phyloP scores from a whole-genome alignment of 148 eudicot species.

The Dysphania ambrosioides region DNA sequence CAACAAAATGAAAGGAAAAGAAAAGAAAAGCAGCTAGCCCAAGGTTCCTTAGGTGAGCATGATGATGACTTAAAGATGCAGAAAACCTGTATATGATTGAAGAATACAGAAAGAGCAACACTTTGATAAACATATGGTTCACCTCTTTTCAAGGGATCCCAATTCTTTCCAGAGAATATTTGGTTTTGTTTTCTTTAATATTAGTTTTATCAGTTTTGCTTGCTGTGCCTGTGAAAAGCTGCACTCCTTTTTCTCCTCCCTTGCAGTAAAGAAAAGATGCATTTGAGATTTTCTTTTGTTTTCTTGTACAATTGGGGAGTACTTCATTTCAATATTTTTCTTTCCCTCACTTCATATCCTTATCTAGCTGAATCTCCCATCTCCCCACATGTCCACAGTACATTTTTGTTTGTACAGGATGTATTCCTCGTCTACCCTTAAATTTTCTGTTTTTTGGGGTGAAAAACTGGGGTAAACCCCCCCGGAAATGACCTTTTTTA shows the following conservation, averaged over 20 bases:
- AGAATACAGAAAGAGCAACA: slow-evolving; percentile 26
- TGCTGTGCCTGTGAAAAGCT: slow-evolving; percentile 32
- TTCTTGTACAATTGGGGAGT: slow-evolving; percentile 18
- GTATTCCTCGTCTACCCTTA: neutral
- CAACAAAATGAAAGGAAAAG: neutral
- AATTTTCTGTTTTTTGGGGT: no score
- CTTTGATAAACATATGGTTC: slow-evolving; percentile 30
- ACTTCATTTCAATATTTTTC: neutral
- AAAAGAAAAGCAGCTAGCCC: neutral
- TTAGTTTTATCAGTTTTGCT: neutral
- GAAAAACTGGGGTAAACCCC: no score
- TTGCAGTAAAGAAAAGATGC: slow-evolving; percentile 16
- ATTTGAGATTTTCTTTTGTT: slow-evolving; percentile 26
- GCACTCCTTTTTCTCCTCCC: slow-evolving; percentile 26
- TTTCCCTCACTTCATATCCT: neutral
- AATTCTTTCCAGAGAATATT: slow-evolving; percentile 32
- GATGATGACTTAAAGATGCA: neutral
- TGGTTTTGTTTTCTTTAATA: slow-evolving; percentile 10
- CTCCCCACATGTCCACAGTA: neutral
- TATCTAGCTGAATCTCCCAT: neutral
- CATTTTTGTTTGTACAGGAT: neutral
- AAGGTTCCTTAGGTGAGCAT: slow-evolving; percentile 22
- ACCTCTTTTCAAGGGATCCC: slow-evolving; percentile 34
- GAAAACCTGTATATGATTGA: slow-evolving; percentile 36
- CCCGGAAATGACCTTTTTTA: no score